Base-by-base conservation (phyloP, 2,329 filamentous ascomycete genomes). In the Bipolaris bicolor region DNA sequence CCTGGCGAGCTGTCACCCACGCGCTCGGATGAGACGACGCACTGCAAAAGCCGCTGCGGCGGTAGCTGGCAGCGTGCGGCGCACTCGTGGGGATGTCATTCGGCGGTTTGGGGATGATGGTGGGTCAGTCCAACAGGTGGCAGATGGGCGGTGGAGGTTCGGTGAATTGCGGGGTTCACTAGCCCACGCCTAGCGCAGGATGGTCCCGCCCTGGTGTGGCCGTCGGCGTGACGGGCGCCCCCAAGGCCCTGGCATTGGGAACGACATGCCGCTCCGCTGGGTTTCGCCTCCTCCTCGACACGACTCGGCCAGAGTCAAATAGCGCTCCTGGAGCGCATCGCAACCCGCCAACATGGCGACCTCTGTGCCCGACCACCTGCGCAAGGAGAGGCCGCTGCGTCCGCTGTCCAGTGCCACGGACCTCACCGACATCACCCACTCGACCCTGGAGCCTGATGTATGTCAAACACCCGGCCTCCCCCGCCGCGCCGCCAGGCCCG, bases 371-470 rank as follows among this genome's bases (percentile, higher is more conserved):
- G 48, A 57, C 22, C 44, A 46, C 3, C 34, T 29, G 43, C 51
- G 39, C 36, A 44, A 45, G 39, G 57, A 60, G 36, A 57, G 41
- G 49, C 55, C 62, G 59, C 49, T 64, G 55, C 54, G 63, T 2
- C 63, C 63, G 52, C 61, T 65, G 46, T 65, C 63, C 44, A 62
- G 57, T 45, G 63, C 63, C 24, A 65, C 63, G n/a, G 62, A 65
- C 36, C 63, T 65, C 26, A 65, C 61, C 26, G 63, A 64, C 58
- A 51, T 60, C 39, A 65, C 61, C 10, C 55, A 57, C 36, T 64
- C 63, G 24, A 64, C 63, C 26, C 39, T 60, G 29, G 58, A 65
- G 40, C 41, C 63, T n/a, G 63, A 65, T 51, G 63, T 65, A 64
- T 47, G 63, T 52, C 58, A 43, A 50, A 43, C 31, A 43, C 55